A percentile compares a stretch with the other conserved stretches of the same genome.
Evolutionary conservation across 2,329 filamentous ascomycete species (phyloP).

Genomic region (Fusarium concolor): DNA sequence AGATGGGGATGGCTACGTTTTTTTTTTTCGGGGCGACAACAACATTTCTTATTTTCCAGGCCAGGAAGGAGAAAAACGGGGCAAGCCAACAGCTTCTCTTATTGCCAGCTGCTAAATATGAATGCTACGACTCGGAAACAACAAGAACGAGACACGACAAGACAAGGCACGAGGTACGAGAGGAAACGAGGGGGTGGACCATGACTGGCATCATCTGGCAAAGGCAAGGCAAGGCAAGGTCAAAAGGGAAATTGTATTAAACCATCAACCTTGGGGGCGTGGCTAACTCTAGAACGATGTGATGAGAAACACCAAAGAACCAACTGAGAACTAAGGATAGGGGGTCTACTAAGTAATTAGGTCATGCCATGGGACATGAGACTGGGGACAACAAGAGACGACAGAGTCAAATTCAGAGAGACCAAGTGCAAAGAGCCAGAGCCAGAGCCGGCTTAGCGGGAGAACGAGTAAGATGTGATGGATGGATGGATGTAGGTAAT

Average conservation of each 20-base stretch:
- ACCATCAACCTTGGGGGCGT: conserved; percentile 37
- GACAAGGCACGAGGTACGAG: conserved; percentile 42
- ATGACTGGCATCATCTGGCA: conserved; percentile 40
- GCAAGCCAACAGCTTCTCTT: conserved; percentile 48
- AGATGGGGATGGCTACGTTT: conserved; percentile 65
- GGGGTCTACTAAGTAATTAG: conserved; percentile 41
- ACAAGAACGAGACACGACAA: conserved; percentile 29
- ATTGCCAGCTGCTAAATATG: conserved; percentile 33
- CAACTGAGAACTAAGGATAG: conserved; percentile 21
- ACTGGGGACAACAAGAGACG: conserved; percentile 2
- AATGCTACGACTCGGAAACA: conserved; percentile 45
- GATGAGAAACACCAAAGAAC: conserved; percentile 24
- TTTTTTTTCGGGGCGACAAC: conserved; percentile 59
- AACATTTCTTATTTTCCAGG: conserved; percentile 59
- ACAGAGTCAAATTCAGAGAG: conserved; percentile 25
- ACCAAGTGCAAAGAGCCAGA: conserved; percentile 23
- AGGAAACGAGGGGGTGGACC: conserved; percentile 40
- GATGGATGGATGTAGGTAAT: neutral
- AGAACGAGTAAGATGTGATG: conserved; percentile 7
- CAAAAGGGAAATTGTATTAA: conserved; percentile 45
- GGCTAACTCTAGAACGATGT: conserved; percentile 20
- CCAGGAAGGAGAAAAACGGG: conserved; percentile 61
- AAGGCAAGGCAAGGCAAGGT: conserved; percentile 39
- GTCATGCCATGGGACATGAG: conserved; percentile 8
- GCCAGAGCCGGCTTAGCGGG: conserved; percentile 37